phyloP scores from a whole-genome alignment of 305 asterid species.

The Fraxinus greggii region DNA sequence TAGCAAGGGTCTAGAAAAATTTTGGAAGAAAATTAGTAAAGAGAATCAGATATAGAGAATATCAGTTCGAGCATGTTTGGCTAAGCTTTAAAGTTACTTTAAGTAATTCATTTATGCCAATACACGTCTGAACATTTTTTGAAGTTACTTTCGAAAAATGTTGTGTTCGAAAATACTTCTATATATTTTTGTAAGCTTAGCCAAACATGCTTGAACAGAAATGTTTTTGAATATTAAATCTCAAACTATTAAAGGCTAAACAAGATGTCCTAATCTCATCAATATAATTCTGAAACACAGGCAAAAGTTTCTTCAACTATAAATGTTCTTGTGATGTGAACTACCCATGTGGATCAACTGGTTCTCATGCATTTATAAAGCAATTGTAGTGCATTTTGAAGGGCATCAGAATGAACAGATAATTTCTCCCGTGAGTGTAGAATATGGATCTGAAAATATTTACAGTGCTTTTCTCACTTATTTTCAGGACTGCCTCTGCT shows the following conservation, averaged over 20 bases:
- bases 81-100: background rate
- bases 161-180: background rate
- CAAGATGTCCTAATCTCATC: background rate
- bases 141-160: background rate
- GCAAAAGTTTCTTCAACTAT: background rate
- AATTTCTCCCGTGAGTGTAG: background rate
- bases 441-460: slow-evolving; percentile 13
- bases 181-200: too few species aligned
- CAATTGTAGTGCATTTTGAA: background rate
- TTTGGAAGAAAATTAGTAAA: background rate
- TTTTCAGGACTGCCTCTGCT: background rate
- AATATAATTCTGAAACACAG: background rate
- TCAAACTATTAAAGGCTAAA: background rate
- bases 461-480: background rate
- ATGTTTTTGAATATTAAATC: background rate
- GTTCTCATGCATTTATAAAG: background rate
- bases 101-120: background rate
- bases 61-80: background rate
- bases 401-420: background rate
- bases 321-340: background rate
- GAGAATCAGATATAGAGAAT: background rate
- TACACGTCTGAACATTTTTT: background rate
- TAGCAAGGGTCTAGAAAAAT: background rate
- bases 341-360: too few species aligned
- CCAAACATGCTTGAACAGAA: background rate